These are phyloP conservation scores for Senecio squalidus DNA, from an alignment of 140 eudicot genomes.

Conservation along the genomic window DNA sequence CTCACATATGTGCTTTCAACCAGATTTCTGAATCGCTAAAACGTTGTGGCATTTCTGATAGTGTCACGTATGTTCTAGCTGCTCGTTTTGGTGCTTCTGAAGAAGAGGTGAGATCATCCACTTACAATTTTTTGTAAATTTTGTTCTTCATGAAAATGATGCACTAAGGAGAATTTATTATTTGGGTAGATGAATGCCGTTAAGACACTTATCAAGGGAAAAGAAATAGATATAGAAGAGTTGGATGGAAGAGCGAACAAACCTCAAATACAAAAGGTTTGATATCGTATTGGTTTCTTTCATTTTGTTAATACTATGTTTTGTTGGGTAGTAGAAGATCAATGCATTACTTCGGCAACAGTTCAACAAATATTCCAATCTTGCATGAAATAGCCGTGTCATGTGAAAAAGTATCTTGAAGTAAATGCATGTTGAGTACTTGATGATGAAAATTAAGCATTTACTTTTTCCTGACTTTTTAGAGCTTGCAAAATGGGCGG, in stretches of 20 bases:
- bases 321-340: background rate
- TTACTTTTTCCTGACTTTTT: background rate
- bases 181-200: slow-evolving; percentile 46
- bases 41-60: slow-evolving; percentile 85
- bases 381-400: background rate
- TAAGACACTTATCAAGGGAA: slow-evolving; percentile 59
- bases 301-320: background rate
- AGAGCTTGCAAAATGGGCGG: background rate
- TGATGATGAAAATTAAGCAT: background rate
- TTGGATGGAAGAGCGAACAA: slow-evolving; percentile 66
- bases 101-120: slow-evolving; percentile 57
- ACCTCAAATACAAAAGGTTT: slow-evolving; percentile 76
- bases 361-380: background rate
- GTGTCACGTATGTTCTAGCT: slow-evolving; percentile 53
- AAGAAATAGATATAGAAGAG: slow-evolving; percentile 67
- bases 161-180: slow-evolving; percentile 1
- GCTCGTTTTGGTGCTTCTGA: slow-evolving; percentile 78
- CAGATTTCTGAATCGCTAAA: slow-evolving; percentile 89
- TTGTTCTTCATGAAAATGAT: background rate
- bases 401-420: background rate
- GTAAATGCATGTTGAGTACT: background rate
- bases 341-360: background rate
- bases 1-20: background rate
- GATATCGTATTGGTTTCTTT: slow-evolving; percentile 1
- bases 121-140: background rate